phyloP scores from a whole-genome alignment of 805 yeast genomes.

The Metahyphopichia silvanorum region DNA sequence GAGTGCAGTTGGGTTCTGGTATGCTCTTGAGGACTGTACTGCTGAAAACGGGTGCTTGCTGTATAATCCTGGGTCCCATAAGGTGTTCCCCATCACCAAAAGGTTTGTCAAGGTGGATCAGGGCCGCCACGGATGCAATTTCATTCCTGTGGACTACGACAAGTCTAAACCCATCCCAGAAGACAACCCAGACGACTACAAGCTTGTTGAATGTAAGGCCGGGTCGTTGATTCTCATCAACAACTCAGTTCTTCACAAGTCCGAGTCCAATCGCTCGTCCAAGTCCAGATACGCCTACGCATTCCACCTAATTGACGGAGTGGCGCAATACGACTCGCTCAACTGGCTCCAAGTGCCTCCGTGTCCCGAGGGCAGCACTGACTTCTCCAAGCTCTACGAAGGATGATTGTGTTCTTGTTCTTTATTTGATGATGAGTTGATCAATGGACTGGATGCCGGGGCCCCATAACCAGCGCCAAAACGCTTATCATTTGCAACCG shows the following conservation, averaged over 20 bases:
- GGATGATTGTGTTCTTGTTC: too few relatives aligned
- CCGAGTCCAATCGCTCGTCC: constrained; percentile 54
- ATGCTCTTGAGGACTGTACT: constrained; percentile 74
- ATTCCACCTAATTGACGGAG: constrained; percentile 75
- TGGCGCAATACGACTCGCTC: constrained; percentile 52
- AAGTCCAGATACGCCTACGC: constrained; percentile 73
- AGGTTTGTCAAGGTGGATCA: constrained; percentile 57
- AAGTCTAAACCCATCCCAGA: constrained; percentile 11
- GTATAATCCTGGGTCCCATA: constrained; percentile 70
- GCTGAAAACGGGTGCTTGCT: constrained; percentile 64
- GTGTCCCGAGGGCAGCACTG: constrained; percentile 50
- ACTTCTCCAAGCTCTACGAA: constrained; percentile 51
- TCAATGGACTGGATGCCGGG: too few relatives aligned
- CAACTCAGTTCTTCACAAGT: constrained; percentile 68
- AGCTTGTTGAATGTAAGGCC: constrained; percentile 59
- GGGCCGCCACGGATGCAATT: constrained; percentile 55
- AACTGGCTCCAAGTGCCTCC: constrained; percentile 83
- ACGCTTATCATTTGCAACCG: too few relatives aligned
- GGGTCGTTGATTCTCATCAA: constrained; percentile 72
- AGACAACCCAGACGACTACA: constrained; percentile 41
- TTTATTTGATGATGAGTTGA: too few relatives aligned
- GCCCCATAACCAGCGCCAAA: too few relatives aligned
- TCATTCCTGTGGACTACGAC: constrained; percentile 32
- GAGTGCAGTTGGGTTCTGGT: constrained; percentile 77
- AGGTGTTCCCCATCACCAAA: constrained; percentile 50